phyloP scores from a whole-genome alignment of 345 rosid species.

The Hibiscus syriacus region DNA sequence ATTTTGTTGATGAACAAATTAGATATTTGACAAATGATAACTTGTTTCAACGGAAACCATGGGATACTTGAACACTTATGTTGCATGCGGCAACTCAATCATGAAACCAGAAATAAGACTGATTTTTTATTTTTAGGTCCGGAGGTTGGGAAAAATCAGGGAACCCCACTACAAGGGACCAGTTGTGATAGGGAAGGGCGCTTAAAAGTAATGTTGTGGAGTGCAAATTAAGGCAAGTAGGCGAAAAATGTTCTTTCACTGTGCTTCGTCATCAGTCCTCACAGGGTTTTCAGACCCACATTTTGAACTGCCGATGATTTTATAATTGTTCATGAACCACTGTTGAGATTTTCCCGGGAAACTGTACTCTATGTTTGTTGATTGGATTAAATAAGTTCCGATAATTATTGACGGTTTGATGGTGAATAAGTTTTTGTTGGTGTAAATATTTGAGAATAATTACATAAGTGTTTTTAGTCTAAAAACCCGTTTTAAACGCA shows the following conservation, averaged over 20 bases:
- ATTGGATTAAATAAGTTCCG: too few species aligned
- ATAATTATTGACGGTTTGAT: too few species aligned
- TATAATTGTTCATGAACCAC: neutral
- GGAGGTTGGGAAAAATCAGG: neutral
- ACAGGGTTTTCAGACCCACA: neutral
- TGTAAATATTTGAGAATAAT: too few species aligned
- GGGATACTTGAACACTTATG: neutral
- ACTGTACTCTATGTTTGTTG: too few species aligned
- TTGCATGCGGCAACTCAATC: neutral
- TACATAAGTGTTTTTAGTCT: too few species aligned
- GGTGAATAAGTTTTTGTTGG: too few species aligned
- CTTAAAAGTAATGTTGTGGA: constrained; percentile 1
- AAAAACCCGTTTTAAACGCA: too few species aligned
- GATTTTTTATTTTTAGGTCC: neutral
- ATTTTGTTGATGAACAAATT: neutral
- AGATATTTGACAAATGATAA: neutral
- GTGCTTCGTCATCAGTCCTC: constrained; percentile 5
- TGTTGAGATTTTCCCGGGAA: neutral
- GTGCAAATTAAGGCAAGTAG: constrained; percentile 27
- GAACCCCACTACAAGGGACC: neutral
- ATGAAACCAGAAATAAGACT: too few species aligned
- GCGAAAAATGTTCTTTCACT: neutral
- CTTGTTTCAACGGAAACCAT: neutral
- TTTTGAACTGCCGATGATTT: neutral
- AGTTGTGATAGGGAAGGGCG: neutral